Evolutionary conservation across 768 basidiomycete species (phyloP), one percentile per base, ranked within the genome.

Genomic region (Russula earlei): DNA sequence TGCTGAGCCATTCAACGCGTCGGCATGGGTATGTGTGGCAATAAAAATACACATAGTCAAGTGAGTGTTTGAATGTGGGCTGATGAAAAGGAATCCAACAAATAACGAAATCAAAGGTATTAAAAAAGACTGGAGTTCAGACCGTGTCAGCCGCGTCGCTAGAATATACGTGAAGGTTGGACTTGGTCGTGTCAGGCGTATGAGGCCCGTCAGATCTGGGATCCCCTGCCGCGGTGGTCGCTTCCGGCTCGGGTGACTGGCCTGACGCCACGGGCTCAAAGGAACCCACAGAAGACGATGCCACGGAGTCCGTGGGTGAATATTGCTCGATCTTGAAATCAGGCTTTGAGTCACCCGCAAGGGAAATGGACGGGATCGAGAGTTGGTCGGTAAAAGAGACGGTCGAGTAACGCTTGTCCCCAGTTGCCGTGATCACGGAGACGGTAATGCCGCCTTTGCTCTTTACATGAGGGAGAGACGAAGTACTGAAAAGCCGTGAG

Each of bases 351-450:
- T 58, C 46, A 24, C 37, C 19, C 14, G 33, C 46, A 4, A 49
- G 17, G 24, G 46, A 53, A 25, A 54, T 58, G 5, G 52, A 58
- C 17, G 52, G 47, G 17, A 55, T 49, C 15, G 56, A 58, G 12
- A 58, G 52, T 40, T 36, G 45, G 37, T 58, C 52, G 46, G 51
- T 48, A 6, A 58, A n/a, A 0, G 52, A 58, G 27, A 33, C 4
- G 10, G 19, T 34, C 0, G 52, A 58, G 40, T 54, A 47, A n/a
- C 51, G 22, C 24, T 22, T 46, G 31, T 15, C n/a, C 37, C 56
- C 20, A 15, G 44, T 14, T 22, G 22, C 41, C 7, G 3, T 31
- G 10, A 31, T 31, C 29, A 31, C 29, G 29, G 29, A 7, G 29
- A 31, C 29, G 10, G 10, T 31, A 24, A 52, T 45, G 7, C 49